These are phyloP conservation scores for Aspergillus fumigatiaffinis DNA, from an alignment of 2,329 filamentous ascomycete genomes.

Conservation along the genomic window DNA sequence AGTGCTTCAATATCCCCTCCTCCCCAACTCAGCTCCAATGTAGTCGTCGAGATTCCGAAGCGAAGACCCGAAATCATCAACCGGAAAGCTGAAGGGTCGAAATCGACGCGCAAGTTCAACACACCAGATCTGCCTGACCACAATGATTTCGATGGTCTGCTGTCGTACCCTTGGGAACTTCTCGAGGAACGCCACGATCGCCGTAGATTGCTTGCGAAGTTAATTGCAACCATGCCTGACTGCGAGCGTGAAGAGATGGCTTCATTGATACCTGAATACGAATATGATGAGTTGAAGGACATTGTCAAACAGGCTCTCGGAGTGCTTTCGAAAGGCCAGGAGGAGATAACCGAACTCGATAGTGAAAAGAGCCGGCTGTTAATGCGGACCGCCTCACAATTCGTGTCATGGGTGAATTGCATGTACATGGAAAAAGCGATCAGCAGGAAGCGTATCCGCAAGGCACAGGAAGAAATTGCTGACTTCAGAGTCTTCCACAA, in stretches of 20 bases:
- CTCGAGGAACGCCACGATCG: constrained; percentile 40
- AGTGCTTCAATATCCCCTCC: constrained; percentile 16
- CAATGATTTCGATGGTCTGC: constrained; percentile 25
- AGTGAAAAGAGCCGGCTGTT: constrained; percentile 7
- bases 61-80: neutral
- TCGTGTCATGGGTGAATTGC: constrained; percentile 31
- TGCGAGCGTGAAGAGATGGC: constrained; percentile 17
- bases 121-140: constrained; percentile 11
- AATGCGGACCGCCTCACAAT: constrained; percentile 26
- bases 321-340: constrained; percentile 6
- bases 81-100: neutral
- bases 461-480: constrained; percentile 19
- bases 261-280: constrained; percentile 11
- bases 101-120: neutral
- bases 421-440: constrained; percentile 20
- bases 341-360: constrained; percentile 6
- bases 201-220: constrained; percentile 28
- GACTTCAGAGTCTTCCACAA: constrained; percentile 28
- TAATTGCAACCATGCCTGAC: constrained; percentile 17
- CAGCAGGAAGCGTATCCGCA: constrained; percentile 13
- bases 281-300: constrained; percentile 6
- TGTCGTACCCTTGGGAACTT: constrained; percentile 29
- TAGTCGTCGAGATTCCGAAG: constrained; percentile 6
- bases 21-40: constrained; percentile 6
- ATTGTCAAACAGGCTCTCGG: constrained; percentile 14